Conservation (phyloP, 768 basidiomycete species). For the Phanerochaete sordida region DNA sequence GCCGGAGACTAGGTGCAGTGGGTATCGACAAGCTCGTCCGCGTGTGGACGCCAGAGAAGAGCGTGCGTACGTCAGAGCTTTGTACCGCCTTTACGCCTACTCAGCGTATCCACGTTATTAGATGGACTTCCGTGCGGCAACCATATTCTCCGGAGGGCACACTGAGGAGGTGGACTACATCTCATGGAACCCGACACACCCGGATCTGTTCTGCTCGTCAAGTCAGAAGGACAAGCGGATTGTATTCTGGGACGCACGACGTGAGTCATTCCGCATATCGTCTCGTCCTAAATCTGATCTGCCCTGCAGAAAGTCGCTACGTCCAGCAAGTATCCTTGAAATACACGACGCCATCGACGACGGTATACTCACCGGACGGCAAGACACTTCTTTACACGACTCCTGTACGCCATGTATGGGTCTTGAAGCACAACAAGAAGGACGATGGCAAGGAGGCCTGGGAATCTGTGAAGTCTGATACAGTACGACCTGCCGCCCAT, state of each 20-base stretch:
- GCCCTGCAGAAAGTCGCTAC: constrained; percentile 59
- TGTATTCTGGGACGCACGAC: constrained; percentile 83
- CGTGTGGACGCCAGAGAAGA: constrained; percentile 78
- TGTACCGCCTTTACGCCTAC: neutral
- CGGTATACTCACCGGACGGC: constrained; percentile 72
- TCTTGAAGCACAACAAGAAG: constrained; percentile 51
- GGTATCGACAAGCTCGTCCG: constrained; percentile 77
- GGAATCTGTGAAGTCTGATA: constrained; percentile 27
- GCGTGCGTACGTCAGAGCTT: constrained; percentile 40
- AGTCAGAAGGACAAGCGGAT: constrained; percentile 72
- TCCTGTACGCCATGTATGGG: constrained; percentile 55
- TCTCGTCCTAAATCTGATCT: neutral
- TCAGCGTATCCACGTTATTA: constrained; percentile 29
- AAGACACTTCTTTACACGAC: constrained; percentile 61
- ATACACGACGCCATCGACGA: constrained; percentile 53
- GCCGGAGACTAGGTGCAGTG: constrained; percentile 75
- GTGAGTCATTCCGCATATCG: constrained; percentile 38
- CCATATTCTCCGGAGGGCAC: constrained; percentile 66
- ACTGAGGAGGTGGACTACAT: constrained; percentile 78
- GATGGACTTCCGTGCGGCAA: constrained; percentile 71
- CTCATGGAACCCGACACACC: constrained; percentile 84
- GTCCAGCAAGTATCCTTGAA: constrained; percentile 59
- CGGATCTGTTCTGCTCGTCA: constrained; percentile 78
- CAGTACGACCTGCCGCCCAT: neutral
- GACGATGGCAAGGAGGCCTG: constrained; percentile 55